Evolutionary conservation across 192 early-diverging fungal species (phyloP).

Genomic region (Helicostylum pulchrum): DNA sequence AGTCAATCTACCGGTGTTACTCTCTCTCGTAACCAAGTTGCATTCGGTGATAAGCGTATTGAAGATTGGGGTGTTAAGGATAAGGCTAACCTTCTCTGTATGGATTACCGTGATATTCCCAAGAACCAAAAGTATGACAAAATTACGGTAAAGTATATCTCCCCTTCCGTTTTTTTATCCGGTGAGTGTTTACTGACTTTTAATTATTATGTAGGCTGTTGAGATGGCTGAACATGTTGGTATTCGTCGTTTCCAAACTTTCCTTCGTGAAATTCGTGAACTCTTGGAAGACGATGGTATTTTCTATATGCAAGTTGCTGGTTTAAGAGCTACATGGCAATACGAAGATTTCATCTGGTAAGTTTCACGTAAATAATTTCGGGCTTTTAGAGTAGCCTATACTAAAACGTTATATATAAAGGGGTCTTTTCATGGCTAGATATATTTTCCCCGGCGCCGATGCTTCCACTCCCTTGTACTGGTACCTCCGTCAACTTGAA

Average conservation of each 20-base stretch:
- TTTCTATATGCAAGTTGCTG: slow-evolving; percentile 98
- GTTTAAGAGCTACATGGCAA: slow-evolving; percentile 72
- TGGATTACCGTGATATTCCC: slow-evolving; percentile 99
- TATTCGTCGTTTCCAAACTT: slow-evolving; percentile 85
- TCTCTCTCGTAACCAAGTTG: slow-evolving; percentile 88
- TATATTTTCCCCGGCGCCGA: slow-evolving; percentile 99
- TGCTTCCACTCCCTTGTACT: slow-evolving; percentile 93
- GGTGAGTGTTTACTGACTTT: slow-evolving; percentile 4
- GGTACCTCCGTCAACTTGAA: slow-evolving; percentile 94
- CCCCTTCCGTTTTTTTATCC: neutral
- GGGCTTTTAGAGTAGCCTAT: neutral
- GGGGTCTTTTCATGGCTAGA: slow-evolving; percentile 98
- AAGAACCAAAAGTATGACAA: slow-evolving; percentile 84
- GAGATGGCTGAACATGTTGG: slow-evolving; percentile 99
- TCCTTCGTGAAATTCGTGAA: slow-evolving; percentile 88
- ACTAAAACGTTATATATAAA: slow-evolving; percentile 6
- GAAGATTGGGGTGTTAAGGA: slow-evolving; percentile 76
- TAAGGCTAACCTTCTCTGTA: slow-evolving; percentile 79
- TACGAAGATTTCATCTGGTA: slow-evolving; percentile 64
- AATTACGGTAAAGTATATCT: slow-evolving; percentile 63
- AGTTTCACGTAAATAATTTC: neutral
- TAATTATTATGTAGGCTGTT: slow-evolving; percentile 48
- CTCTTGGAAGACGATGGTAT: slow-evolving; percentile 97
- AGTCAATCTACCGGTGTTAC: slow-evolving; percentile 93
- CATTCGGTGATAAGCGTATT: slow-evolving; percentile 83